Percentiles rank a stretch among this genome's conserved stretches.
phyloP scores from a whole-genome alignment of 2,329 filamentous ascomycete genomes.

The Epichloe sylvatica region DNA sequence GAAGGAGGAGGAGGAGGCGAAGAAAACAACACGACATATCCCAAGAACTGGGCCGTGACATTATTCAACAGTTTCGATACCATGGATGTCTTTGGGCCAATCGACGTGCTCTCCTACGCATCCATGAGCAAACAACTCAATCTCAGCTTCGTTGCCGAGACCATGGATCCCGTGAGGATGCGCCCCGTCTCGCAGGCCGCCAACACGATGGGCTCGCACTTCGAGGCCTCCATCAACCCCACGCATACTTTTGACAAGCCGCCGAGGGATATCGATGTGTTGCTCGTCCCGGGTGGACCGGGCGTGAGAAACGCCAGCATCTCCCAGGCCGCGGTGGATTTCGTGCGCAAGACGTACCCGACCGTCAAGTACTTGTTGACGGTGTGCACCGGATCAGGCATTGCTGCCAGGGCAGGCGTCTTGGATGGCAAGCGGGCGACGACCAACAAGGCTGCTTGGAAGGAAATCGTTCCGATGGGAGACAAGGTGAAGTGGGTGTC shows the following conservation, averaged over 20 bases:
- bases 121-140: constrained; percentile 20
- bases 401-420: constrained; percentile 43
- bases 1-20: not conserved
- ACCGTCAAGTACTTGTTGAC: constrained; percentile 44
- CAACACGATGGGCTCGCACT: constrained; percentile 12
- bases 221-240: constrained; percentile 22
- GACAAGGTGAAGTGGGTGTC: constrained; percentile 42
- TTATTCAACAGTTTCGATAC: constrained; percentile 6
- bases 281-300: constrained; percentile 48
- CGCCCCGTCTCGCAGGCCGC: constrained; percentile 10
- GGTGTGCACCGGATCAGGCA: constrained; percentile 48
- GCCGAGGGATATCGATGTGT: constrained; percentile 34
- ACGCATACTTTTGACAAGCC: constrained; percentile 37
- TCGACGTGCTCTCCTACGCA: constrained; percentile 29
- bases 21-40: not conserved
- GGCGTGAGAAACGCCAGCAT: constrained; percentile 26
- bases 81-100: constrained; percentile 27
- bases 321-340: constrained; percentile 19
- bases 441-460: constrained; percentile 48
- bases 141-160: constrained; percentile 25
- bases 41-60: constrained; percentile 3
- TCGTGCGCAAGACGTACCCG: constrained; percentile 29
- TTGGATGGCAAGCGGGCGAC: constrained; percentile 47
- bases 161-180: constrained; percentile 25
- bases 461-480: constrained; percentile 28